A percentile compares a stretch with the other conserved stretches of the same genome.
phyloP scores from a whole-genome alignment of 495 filamentous ascomycete genomes.

The Xylaria grammica region DNA sequence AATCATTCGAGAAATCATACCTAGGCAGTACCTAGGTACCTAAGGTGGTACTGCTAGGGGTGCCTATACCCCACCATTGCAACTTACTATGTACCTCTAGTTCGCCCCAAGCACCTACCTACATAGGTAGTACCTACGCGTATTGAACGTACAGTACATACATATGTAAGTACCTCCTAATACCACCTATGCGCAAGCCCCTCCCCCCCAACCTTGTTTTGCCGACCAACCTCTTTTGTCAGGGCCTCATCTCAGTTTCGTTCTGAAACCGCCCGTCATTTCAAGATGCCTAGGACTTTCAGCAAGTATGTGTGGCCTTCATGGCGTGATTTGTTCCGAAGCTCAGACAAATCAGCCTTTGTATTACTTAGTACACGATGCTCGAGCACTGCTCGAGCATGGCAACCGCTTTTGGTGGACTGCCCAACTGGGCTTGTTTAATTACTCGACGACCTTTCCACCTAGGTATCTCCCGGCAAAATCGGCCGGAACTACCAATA shows the following conservation, averaged over 20 bases:
- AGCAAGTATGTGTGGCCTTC: background rate
- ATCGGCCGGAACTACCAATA: slow-evolving; percentile 13
- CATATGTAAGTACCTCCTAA: no score
- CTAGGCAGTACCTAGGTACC: no score
- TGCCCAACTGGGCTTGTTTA: background rate
- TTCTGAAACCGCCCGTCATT: slow-evolving; percentile 19
- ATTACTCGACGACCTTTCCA: slow-evolving; percentile 12
- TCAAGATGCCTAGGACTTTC: slow-evolving; percentile 12
- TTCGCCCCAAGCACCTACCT: no score
- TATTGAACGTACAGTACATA: no score
- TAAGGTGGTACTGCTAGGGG: no score
- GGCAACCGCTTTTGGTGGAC: background rate
- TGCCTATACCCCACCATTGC: no score
- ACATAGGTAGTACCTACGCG: no score
- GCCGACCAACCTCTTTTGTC: slow-evolving; percentile 21
- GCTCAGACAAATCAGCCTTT: background rate
- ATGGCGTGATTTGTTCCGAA: background rate
- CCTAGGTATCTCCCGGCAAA: slow-evolving; percentile 14
- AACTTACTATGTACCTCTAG: no score
- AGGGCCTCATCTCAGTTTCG: slow-evolving; percentile 11
- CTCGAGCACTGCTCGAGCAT: background rate
- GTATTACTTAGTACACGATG: no score
- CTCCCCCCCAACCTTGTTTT: no score
- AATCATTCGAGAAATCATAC: no score
- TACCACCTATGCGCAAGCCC: no score